Evolutionary conservation across 2,329 filamentous ascomycete genomes (phyloP).

Genomic region (Didymella sp.): DNA sequence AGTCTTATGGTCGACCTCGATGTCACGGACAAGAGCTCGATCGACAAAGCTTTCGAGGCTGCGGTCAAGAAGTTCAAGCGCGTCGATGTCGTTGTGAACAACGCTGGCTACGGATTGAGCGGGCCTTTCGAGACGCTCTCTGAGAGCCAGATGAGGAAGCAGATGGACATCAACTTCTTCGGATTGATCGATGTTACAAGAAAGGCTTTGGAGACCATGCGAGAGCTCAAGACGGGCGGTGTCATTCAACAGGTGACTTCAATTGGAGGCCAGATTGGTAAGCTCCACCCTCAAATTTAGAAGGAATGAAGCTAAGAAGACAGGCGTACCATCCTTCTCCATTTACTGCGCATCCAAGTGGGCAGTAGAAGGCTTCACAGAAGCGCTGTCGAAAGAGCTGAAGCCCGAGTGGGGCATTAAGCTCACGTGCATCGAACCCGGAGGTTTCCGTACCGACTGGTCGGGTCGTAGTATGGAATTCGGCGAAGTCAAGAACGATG

Average conservation of each 20-base stretch:
- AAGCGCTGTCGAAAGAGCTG: slow-evolving; percentile 52
- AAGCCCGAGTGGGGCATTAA: slow-evolving; percentile 58
- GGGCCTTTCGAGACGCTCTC: slow-evolving; percentile 62
- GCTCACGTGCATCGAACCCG: slow-evolving; percentile 55
- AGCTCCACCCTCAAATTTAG: slow-evolving; percentile 9
- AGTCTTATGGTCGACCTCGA: slow-evolving; percentile 61
- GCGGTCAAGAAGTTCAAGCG: slow-evolving; percentile 60
- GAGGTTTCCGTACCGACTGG: slow-evolving; percentile 58
- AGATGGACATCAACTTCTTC: slow-evolving; percentile 68
- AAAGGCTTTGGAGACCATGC: slow-evolving; percentile 54
- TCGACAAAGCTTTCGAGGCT: slow-evolving; percentile 55
- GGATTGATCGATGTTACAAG: slow-evolving; percentile 63
- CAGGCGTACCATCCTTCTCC: slow-evolving; percentile 26
- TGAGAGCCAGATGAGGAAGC: slow-evolving; percentile 57
- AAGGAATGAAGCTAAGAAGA: neutral
- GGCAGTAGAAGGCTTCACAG: slow-evolving; percentile 59
- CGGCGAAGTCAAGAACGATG: slow-evolving; percentile 53
- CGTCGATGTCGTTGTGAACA: slow-evolving; percentile 67
- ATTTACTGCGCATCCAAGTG: slow-evolving; percentile 55
- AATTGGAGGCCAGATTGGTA: slow-evolving; percentile 57
- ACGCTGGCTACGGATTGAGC: slow-evolving; percentile 64
- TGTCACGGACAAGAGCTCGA: slow-evolving; percentile 56
- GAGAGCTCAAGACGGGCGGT: slow-evolving; percentile 59
- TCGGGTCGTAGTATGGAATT: slow-evolving; percentile 57
- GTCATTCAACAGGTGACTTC: slow-evolving; percentile 64